Evolutionary conservation across 1,284 basidiomycete species (phyloP), one percentile per base, ranked within the genome.

Genomic region (Thelephora terrestris): DNA sequence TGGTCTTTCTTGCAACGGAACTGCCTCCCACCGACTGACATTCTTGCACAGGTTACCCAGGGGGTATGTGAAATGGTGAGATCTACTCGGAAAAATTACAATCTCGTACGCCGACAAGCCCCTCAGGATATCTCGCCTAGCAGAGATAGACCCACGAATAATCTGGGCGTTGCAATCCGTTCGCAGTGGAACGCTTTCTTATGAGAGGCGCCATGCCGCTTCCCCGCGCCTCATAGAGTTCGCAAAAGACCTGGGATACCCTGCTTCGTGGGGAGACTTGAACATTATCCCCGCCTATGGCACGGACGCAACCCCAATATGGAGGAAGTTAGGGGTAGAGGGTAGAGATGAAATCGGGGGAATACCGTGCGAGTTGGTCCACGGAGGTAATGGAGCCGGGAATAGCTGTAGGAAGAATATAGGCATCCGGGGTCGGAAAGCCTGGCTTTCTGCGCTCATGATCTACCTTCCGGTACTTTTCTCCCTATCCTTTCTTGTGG

Each of bases 291-390:
- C 85, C 20, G 73, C 78, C 0, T 75, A 71, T 52, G 84, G 84
- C 2, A 79, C 80, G 6, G 18, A 57, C 2, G 79, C 82, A 2
- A 65, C 71, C 50, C 59, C 61, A 3, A 58, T 59, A 2, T 88
- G 84, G 85, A 68, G 71, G 45, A 51, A 52, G 10, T 57, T 88
- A 7, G 75, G 74, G 1, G 71, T 86, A 2, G 59, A 56, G 3
- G 71, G 67, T 21, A 62, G 85, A 46, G 40, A 58, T 4, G 71
- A 74, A 9, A 57, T 82, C 3, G 85, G 82, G 4, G 85, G 85
- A 1, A 54, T 88, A 7, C 85, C 85, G 2, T 89, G 85, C 56
- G 79, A 86, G 56, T 56, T 86, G 2, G 74, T 87, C 0, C 85
- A 89, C 55, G 76, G 76, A 3, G 61, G 67, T 18, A 42, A 42